Conservation (phyloP, 176 grass and related monocot genomes). For the Cenchrus americanus region DNA sequence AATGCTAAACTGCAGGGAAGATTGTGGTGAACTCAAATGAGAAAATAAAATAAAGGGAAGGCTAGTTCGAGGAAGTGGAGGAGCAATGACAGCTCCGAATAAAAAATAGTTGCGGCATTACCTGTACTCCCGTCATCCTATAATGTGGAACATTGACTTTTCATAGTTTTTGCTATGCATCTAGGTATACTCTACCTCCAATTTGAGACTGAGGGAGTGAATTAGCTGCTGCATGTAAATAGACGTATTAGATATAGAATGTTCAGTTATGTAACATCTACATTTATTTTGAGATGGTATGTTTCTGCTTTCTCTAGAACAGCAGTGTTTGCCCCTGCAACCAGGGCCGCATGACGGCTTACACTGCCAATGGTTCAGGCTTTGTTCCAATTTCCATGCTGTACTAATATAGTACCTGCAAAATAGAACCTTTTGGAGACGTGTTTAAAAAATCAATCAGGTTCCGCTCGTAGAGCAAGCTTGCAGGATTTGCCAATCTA, state of each 20-base stretch:
- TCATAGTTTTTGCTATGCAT: too few relatives aligned
- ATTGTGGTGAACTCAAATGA: background rate
- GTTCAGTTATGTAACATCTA: background rate
- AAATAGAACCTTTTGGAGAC: background rate
- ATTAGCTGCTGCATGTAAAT: conserved; percentile 17
- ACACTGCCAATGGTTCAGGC: background rate
- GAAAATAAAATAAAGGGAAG: background rate
- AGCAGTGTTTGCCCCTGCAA: background rate
- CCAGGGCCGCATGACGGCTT: background rate
- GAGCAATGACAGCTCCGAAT: background rate
- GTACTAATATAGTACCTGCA: background rate
- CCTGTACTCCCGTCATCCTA: background rate
- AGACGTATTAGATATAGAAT: background rate
- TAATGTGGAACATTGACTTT: too few relatives aligned
- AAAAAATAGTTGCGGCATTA: background rate
- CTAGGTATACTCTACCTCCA: too few relatives aligned
- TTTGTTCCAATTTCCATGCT: background rate
- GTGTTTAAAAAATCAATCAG: background rate
- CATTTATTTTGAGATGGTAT: background rate
- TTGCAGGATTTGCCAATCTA: too few relatives aligned
- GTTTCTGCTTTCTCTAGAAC: background rate
- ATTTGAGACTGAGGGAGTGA: too few relatives aligned
- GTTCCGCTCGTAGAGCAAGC: too few relatives aligned
- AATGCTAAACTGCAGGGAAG: background rate
- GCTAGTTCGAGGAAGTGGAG: background rate